Percentiles rank a stretch among this genome's conserved stretches.
These are phyloP conservation scores for Citrus mangshanensis DNA, from an alignment of 345 rosid species.

Conservation along the genomic window DNA sequence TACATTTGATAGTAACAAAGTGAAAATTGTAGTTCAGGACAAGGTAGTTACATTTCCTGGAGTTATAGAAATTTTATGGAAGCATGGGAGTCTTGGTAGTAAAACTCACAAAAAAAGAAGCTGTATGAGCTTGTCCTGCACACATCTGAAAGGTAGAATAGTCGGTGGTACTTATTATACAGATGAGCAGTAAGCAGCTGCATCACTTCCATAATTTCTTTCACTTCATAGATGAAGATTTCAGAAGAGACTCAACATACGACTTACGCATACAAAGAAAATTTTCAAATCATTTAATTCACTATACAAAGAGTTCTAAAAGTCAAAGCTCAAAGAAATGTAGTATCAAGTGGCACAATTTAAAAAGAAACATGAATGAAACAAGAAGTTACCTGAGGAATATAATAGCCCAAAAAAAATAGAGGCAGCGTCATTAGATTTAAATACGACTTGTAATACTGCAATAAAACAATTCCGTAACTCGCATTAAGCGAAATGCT, in stretches of 20 bases:
- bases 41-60: not conserved
- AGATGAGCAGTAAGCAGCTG: not conserved
- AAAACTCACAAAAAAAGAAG: not conserved
- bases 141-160: not conserved
- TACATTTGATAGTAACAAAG: not conserved
- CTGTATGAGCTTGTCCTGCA: not conserved
- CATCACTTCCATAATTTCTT: not conserved
- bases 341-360: not conserved
- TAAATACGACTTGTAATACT: slow-evolving; percentile 63
- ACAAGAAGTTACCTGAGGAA: slow-evolving; percentile 71
- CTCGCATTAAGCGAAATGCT: not conserved
- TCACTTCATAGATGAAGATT: not conserved
- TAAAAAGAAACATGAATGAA: not conserved
- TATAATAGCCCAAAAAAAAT: slow-evolving; percentile 44
- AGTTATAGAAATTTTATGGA: not conserved
- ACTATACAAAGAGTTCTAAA: not conserved
- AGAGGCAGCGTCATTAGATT: slow-evolving; percentile 49
- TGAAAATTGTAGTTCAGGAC: not conserved
- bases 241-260: not conserved
- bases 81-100: not conserved
- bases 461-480: slow-evolving; percentile 33
- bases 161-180: not conserved
- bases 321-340: not conserved
- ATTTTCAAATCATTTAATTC: not conserved
- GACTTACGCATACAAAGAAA: not conserved